Evolutionary conservation across 1,139 yeast genomes (phyloP), one percentile per base, ranked within the genome.

Genomic region (Yamadazyma conglobata): DNA sequence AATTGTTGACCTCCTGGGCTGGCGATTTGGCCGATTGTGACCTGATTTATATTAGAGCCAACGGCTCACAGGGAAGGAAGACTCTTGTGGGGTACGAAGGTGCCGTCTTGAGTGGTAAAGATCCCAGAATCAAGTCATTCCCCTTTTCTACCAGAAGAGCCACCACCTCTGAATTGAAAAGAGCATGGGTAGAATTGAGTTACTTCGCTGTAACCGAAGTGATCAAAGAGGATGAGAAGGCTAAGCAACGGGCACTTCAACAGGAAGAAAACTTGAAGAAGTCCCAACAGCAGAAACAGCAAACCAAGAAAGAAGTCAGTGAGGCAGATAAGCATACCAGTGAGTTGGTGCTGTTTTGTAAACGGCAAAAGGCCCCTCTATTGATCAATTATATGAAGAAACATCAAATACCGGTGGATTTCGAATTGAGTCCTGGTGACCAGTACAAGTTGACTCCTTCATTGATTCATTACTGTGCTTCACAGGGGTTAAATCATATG

Each of bases 71-170:
- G 5, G 86, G 79, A 47, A 70, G 77, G 35, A 79, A 72, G 38
- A 70, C 81, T 3, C 56, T 91, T 25, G 67, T 84, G 30, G 88
- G 85, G 5, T 83, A 79, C 47, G 79, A 75, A 20, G 78, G 73
- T 22, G 69, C 80, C 35, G 61, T 65, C 3, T 43, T 77, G 15
- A 48, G 57, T 28, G 58, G 50, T 26, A 63, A 63, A 27, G 94
- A 85, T 50, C 43, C 59, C 2, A 67, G 95, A 40, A 56, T 88
- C 4, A 73, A 73, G 39, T 60, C 67, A 6, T 77, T 91, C 51
- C 98, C 98, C 1, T 87, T 91, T 56, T 81, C 96, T 0, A 91
- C 98, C 0, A 76, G 77, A 34, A 70, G 96, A 44, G 95, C 98
- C 0, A 89, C 96, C 0, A 70, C 84, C 0, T 62, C 77, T 3